These are phyloP conservation scores for Dactylella cylindrospora DNA, from an alignment of 2,329 filamentous ascomycete species.

Conservation along the genomic window DNA sequence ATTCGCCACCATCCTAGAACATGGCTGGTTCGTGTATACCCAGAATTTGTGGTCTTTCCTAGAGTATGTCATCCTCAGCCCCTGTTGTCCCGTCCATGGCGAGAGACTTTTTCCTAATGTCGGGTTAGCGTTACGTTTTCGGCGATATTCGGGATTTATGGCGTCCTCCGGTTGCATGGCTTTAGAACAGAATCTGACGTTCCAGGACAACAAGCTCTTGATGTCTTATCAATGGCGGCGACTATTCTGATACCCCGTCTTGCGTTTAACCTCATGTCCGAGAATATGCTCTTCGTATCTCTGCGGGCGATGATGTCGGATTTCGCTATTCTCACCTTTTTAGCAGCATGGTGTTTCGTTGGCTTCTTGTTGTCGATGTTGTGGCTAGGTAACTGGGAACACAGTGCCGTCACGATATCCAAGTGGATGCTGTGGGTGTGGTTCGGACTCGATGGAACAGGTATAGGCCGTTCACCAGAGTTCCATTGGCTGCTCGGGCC, in stretches of 20 bases:
- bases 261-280: constrained; percentile 78
- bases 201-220: constrained; percentile 67
- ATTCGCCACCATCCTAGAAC: constrained; percentile 73
- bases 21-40: constrained; percentile 77
- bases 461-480: constrained; percentile 62
- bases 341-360: constrained; percentile 80
- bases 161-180: constrained; percentile 68
- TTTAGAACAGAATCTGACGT: constrained; percentile 57
- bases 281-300: constrained; percentile 80
- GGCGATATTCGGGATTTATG: constrained; percentile 69
- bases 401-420: constrained; percentile 68
- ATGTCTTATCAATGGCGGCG: constrained; percentile 76
- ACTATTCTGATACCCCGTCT: constrained; percentile 75
- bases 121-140: constrained; percentile 67
- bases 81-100: too few species aligned
- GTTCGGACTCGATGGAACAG: constrained; percentile 78
- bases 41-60: constrained; percentile 88
- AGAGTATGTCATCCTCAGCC: constrained; percentile 54
- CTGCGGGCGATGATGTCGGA: constrained; percentile 82
- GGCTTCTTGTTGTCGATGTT: constrained; percentile 77
- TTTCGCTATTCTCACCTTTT: constrained; percentile 72
- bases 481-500: constrained; percentile 81
- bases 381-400: constrained; percentile 70
- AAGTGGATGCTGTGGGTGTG: constrained; percentile 95
- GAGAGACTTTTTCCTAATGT: not conserved